phyloP scores from a whole-genome alignment of 176 grass and related monocot genomes.

The Miscanthus lutarioriparius region DNA sequence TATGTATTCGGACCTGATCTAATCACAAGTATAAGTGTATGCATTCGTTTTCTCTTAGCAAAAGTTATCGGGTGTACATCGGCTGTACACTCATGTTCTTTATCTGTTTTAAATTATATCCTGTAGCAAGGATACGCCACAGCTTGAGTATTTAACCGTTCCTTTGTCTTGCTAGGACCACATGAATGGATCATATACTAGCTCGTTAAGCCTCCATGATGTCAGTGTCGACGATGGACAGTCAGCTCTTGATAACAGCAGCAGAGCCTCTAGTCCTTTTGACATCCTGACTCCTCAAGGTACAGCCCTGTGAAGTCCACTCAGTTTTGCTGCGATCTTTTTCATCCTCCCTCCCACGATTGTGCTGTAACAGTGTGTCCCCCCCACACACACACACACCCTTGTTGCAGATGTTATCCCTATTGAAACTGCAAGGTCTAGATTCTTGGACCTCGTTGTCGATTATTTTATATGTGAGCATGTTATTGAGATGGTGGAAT shows the following conservation, averaged over 20 bases:
- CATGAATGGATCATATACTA: constrained; percentile 62
- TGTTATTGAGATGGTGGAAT: constrained; percentile 68
- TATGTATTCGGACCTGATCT: too few relatives aligned
- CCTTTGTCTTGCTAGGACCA: constrained; percentile 50
- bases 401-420: constrained; percentile 67
- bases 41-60: too few relatives aligned
- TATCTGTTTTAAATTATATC: too few relatives aligned
- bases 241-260: constrained; percentile 62
- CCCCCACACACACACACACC: too few relatives aligned
- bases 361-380: not conserved
- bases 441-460: constrained; percentile 73
- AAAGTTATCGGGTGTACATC: too few relatives aligned
- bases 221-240: constrained; percentile 67
- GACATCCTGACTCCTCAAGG: constrained; percentile 68
- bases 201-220: constrained; percentile 57
- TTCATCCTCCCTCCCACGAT: not conserved
- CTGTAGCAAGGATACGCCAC: too few relatives aligned
- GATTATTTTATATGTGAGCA: constrained; percentile 73
- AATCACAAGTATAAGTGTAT: too few relatives aligned
- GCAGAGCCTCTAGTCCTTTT: constrained; percentile 63
- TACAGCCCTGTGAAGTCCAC: constrained; percentile 1
- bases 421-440: constrained; percentile 66
- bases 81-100: too few relatives aligned
- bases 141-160: not conserved
- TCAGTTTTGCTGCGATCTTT: not conserved